Evolutionary conservation across 768 basidiomycete species (phyloP).

Genomic region (Hygrophorus russula): DNA sequence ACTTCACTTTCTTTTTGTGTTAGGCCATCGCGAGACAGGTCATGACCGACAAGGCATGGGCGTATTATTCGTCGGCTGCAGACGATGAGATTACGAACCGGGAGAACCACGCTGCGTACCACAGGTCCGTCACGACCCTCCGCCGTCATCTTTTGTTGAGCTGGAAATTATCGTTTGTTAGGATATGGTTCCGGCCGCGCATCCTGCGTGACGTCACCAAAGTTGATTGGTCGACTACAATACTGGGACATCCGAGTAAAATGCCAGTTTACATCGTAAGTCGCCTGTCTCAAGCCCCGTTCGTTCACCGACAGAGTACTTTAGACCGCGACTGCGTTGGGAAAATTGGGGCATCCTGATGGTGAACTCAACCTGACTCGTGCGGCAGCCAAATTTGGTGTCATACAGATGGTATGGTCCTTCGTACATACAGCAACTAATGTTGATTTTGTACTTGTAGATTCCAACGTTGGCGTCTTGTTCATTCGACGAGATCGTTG

Average conservation of each 20-base stretch:
- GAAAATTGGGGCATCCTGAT: conserved; percentile 93
- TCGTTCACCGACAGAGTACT: conserved; percentile 6
- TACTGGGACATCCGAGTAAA: conserved; percentile 62
- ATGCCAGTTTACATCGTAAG: conserved; percentile 72
- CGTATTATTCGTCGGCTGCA: conserved; percentile 92
- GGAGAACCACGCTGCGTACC: conserved; percentile 88
- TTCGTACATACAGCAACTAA: not conserved
- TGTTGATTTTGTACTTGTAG: conserved; percentile 25
- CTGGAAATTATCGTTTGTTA: conserved; percentile 13
- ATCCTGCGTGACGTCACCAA: conserved; percentile 73
- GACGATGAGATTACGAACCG: conserved; percentile 89
- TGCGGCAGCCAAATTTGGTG: conserved; percentile 69
- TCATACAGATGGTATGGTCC: conserved; percentile 36
- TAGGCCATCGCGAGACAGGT: conserved; percentile 76
- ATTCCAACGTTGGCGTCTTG: conserved; percentile 94
- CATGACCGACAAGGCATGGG: conserved; percentile 86
- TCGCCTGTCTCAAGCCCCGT: not conserved
- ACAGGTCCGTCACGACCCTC: conserved; percentile 39
- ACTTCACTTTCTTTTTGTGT: not conserved
- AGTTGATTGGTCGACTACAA: conserved; percentile 79
- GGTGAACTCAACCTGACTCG: conserved; percentile 87
- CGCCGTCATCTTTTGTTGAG: not conserved
- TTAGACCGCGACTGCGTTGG: conserved; percentile 75
- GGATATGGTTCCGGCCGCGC: conserved; percentile 86
- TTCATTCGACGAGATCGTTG: conserved; percentile 92